phyloP scores from a whole-genome alignment of 495 filamentous ascomycete species.

The Xylaria palmicola region DNA sequence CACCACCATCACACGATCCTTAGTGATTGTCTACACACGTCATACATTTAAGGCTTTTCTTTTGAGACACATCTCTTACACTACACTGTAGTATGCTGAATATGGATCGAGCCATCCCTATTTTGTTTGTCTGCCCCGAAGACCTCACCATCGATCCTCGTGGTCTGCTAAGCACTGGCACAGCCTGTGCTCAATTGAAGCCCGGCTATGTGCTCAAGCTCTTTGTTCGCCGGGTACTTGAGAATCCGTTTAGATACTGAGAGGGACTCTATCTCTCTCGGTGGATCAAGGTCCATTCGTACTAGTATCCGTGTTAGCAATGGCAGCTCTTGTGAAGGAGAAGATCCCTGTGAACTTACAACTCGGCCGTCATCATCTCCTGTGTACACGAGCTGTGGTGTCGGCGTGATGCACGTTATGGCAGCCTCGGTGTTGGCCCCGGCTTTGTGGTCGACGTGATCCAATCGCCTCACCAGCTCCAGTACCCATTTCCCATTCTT shows the following conservation, averaged over 20 bases:
- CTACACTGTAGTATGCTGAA: neutral
- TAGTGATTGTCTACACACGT: neutral
- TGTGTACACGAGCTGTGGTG: constrained; percentile 82
- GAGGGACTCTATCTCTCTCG: constrained; percentile 47
- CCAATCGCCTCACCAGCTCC: constrained; percentile 67
- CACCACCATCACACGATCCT: constrained; percentile 3
- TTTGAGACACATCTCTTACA: neutral
- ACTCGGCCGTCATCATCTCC: constrained; percentile 89
- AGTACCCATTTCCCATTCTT: constrained; percentile 48
- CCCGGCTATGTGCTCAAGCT: constrained; percentile 20
- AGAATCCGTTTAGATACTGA: neutral
- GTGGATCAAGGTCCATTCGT: constrained; percentile 87
- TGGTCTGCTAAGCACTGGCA: neutral
- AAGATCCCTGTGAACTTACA: constrained; percentile 35
- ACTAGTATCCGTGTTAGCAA: constrained; percentile 50
- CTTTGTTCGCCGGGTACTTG: constrained; percentile 11
- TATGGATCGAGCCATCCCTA: neutral
- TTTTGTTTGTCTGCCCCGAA: constrained; percentile 7
- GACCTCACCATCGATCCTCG: neutral
- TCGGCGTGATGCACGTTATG: constrained; percentile 84
- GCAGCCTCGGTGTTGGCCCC: constrained; percentile 76
- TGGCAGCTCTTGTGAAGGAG: neutral
- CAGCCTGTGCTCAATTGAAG: neutral
- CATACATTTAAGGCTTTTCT: constrained; percentile 5
- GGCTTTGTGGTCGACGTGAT: constrained; percentile 78